Evolutionary conservation across 768 basidiomycete genomes (phyloP).

Genomic region (Lactarius deliciosus): DNA sequence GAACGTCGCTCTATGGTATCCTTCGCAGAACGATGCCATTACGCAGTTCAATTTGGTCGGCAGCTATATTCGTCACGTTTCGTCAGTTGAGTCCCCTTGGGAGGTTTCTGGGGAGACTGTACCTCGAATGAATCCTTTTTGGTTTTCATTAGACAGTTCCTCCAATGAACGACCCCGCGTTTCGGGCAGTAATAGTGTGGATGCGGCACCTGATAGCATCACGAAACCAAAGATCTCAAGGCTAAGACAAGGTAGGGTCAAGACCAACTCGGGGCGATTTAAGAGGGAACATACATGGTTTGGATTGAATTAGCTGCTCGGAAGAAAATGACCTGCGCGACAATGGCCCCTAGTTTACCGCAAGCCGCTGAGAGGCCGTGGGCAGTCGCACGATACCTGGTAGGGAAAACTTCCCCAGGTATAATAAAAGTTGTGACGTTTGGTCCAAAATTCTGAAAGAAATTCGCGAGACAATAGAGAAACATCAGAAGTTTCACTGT

Average conservation of each 20-base stretch:
- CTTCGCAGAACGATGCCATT: conserved; percentile 27
- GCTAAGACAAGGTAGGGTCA: conserved; percentile 28
- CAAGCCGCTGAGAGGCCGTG: conserved; percentile 47
- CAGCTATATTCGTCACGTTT: not conserved
- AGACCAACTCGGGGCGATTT: conserved; percentile 19
- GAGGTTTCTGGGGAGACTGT: not conserved
- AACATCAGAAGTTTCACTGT: conserved; percentile 38
- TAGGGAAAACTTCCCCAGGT: conserved; percentile 48
- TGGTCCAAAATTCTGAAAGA: conserved; percentile 48
- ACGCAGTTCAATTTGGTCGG: conserved; percentile 25
- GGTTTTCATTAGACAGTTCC: conserved; percentile 40
- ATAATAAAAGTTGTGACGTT: conserved; percentile 47
- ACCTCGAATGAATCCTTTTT: conserved; percentile 37
- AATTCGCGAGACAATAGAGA: conserved; percentile 42
- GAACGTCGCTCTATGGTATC: not conserved
- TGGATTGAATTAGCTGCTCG: conserved; percentile 31
- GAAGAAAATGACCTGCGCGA: conserved; percentile 40
- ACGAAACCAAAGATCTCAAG: conserved; percentile 48
- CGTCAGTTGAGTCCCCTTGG: conserved; percentile 1
- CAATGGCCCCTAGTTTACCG: conserved; percentile 47
- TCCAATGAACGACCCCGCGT: conserved; percentile 41
- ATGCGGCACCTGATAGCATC: conserved; percentile 45
- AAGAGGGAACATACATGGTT: conserved; percentile 36
- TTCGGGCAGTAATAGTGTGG: conserved; percentile 46
- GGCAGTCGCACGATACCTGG: conserved; percentile 45